These are phyloP conservation scores for Clavispora asparagi DNA, from an alignment of 805 yeast genomes.

Conservation along the genomic window DNA sequence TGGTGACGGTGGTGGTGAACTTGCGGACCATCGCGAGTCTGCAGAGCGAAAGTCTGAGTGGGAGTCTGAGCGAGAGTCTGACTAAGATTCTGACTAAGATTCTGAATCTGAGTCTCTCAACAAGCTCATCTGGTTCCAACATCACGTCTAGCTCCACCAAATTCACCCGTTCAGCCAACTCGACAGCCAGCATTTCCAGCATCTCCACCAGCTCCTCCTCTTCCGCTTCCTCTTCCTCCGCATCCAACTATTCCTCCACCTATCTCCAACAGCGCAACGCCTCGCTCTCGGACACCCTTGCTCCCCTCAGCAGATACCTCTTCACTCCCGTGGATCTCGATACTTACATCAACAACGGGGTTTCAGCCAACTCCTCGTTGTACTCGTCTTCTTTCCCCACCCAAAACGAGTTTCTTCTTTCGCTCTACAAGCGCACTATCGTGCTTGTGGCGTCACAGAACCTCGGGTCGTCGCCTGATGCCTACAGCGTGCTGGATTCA, in stretches of 20 bases:
- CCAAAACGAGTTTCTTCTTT: slow-evolving; percentile 21
- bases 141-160: background rate
- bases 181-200: too few species aligned
- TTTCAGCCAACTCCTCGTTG: slow-evolving; percentile 3
- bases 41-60: background rate
- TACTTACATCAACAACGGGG: background rate
- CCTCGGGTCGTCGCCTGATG: slow-evolving; percentile 10
- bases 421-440: slow-evolving; percentile 24
- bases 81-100: background rate
- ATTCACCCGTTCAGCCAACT: too few species aligned
- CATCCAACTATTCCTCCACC: background rate
- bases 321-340: slow-evolving; percentile 26
- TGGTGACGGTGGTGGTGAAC: slow-evolving; percentile 26
- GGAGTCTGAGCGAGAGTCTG: background rate
- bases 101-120: background rate
- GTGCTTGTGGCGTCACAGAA: slow-evolving; percentile 21
- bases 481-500: slow-evolving; percentile 18
- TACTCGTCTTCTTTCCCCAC: slow-evolving; percentile 24
- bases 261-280: slow-evolving; percentile 22
- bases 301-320: slow-evolving; percentile 13
- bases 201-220: background rate
- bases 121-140: background rate
- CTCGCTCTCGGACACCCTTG: slow-evolving; percentile 22
- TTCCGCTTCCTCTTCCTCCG: background rate
- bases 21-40: slow-evolving; percentile 25